These are phyloP conservation scores for Myxozyma sirexii DNA, from an alignment of 805 yeast genomes.

Conservation along the genomic window DNA sequence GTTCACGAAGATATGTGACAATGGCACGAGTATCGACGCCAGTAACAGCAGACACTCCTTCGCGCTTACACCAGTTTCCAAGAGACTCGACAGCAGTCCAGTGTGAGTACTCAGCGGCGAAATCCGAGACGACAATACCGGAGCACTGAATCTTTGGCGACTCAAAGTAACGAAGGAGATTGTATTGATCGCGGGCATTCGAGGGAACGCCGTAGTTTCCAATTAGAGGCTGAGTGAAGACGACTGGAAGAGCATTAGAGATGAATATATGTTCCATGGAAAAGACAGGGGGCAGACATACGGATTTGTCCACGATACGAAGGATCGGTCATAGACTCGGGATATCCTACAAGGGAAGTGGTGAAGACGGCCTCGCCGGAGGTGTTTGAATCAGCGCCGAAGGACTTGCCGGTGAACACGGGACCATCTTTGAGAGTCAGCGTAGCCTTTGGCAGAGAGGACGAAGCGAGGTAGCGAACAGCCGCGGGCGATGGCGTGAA, in stretches of 20 bases:
- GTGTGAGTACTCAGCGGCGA: conserved; percentile 93
- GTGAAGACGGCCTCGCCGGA: conserved; percentile 99
- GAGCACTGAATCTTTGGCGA: conserved; percentile 88
- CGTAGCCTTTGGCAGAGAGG: conserved; percentile 20
- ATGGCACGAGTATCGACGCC: conserved; percentile 97
- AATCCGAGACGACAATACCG: conserved; percentile 95
- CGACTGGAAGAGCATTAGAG: conserved; percentile 55
- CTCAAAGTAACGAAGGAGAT: conserved; percentile 87
- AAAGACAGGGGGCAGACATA: conserved; percentile 14
- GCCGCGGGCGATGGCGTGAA: neutral
- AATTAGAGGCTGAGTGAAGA: conserved; percentile 92
- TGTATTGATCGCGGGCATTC: conserved; percentile 78
- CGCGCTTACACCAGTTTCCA: conserved; percentile 94
- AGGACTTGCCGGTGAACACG: conserved; percentile 84
- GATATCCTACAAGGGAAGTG: conserved; percentile 99
- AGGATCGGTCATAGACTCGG: conserved; percentile 97
- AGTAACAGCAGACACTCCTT: conserved; percentile 92
- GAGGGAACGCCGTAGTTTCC: conserved; percentile 99
- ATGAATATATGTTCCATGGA: too few relatives aligned
- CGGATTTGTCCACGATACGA: conserved; percentile 94
- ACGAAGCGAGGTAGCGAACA: conserved; percentile 7
- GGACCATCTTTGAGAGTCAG: conserved; percentile 35
- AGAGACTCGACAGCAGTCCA: conserved; percentile 99
- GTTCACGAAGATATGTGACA: conserved; percentile 90
- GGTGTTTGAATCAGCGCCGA: conserved; percentile 85